These are phyloP conservation scores for Drechslera avenae DNA, from an alignment of 2,329 filamentous ascomycete species.

Conservation along the genomic window DNA sequence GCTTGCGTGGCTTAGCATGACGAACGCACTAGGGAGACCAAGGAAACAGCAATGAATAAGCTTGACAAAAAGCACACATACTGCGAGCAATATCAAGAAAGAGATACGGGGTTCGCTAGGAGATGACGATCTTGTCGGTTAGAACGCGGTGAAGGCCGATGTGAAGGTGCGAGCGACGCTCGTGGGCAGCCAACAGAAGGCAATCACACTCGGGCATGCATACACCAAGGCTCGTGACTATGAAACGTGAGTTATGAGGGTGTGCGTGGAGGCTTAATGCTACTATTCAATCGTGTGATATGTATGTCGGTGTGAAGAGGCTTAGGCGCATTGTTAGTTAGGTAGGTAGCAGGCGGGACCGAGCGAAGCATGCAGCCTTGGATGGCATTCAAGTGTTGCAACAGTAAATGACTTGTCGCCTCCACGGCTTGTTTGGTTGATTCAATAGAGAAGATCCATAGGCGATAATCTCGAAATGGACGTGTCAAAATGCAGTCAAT, in stretches of 20 bases:
- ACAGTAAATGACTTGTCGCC: too few species aligned
- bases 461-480: too few species aligned
- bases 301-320: not conserved
- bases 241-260: not conserved
- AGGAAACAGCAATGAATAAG: constrained; percentile 10
- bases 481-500: too few species aligned
- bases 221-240: constrained; percentile 11
- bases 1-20: constrained; percentile 26
- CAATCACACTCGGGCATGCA: constrained; percentile 11
- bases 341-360: not conserved
- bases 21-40: constrained; percentile 8
- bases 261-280: not conserved
- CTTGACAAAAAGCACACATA: constrained; percentile 21
- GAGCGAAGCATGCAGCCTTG: not conserved
- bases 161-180: constrained; percentile 16
- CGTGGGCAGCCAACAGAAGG: constrained; percentile 7
- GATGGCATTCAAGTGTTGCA: not conserved
- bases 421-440: too few species aligned
- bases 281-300: not conserved
- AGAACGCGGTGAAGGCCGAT: constrained; percentile 14
- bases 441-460: not conserved
- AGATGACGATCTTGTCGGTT: not conserved
- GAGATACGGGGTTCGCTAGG: not conserved
- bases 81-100: constrained; percentile 2
- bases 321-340: not conserved